phyloP scores from a whole-genome alignment of 2,329 filamentous ascomycete species.

The Cladophialophora exuberans region DNA sequence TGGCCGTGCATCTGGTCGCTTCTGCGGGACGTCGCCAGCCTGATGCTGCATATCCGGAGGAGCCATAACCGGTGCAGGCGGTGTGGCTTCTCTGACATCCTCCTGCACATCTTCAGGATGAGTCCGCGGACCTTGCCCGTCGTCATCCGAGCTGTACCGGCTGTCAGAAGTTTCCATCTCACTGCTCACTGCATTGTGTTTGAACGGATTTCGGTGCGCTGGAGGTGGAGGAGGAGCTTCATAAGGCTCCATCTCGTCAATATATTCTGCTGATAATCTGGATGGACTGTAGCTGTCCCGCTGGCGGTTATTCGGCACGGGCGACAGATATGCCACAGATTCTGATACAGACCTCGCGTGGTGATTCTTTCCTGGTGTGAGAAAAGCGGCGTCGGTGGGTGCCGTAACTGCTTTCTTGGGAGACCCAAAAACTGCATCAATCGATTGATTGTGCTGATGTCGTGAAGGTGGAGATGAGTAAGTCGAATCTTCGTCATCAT shows the following conservation, averaged over 20 bases:
- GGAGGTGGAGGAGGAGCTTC: conserved; percentile 41
- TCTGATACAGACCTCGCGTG: conserved; percentile 35
- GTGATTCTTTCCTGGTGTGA: conserved; percentile 26
- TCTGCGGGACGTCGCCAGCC: conserved; percentile 70
- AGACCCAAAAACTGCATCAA: conserved; percentile 55
- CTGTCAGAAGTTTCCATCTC: conserved; percentile 36
- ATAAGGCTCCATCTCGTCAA: conserved; percentile 24
- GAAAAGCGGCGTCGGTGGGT: conserved; percentile 25
- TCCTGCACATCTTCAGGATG: conserved; percentile 38
- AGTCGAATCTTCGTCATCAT: conserved; percentile 51
- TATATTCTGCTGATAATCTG: conserved; percentile 27
- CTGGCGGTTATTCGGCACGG: conserved; percentile 23
- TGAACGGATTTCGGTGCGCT: conserved; percentile 36
- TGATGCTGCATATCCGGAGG: conserved; percentile 81
- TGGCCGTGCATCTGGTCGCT: conserved; percentile 72
- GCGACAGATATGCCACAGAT: conserved; percentile 27
- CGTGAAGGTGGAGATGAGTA: conserved; percentile 59
- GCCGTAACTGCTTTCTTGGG: conserved; percentile 37
- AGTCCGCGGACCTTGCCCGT: conserved; percentile 33
- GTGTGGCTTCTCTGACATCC: conserved; percentile 54
- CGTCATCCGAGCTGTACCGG: conserved; percentile 46
- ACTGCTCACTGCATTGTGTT: conserved; percentile 22
- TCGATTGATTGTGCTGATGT: conserved; percentile 43
- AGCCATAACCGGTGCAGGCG: conserved; percentile 74
- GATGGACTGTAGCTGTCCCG: conserved; percentile 25